A percentile compares a stretch with the other conserved stretches of the same genome.
phyloP scores from a whole-genome alignment of 2,329 filamentous ascomycete genomes.

The Cladophialophora bantiana region DNA sequence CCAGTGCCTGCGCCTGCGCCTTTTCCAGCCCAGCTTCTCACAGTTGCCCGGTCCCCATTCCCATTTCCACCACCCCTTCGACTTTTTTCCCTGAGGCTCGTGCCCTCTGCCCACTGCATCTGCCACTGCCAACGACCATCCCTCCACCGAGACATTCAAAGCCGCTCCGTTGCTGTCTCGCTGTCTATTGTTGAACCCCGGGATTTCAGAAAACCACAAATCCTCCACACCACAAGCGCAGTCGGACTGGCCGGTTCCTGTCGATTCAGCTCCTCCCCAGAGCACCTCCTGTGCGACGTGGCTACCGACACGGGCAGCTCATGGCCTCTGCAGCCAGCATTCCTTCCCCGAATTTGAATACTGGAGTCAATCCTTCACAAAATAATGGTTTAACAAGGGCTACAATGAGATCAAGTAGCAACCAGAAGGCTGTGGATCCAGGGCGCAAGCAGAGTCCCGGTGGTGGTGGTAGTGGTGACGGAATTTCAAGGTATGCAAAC shows the following conservation, averaged over 20 bases:
- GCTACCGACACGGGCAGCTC: slow-evolving; percentile 34
- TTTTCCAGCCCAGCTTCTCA: slow-evolving; percentile 18
- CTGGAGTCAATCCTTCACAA: slow-evolving; percentile 24
- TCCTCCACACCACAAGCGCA: slow-evolving; percentile 17
- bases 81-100: slow-evolving; percentile 32
- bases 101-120: slow-evolving; percentile 16
- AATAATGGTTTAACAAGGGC: slow-evolving; percentile 38
- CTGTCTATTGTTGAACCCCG: slow-evolving; percentile 14
- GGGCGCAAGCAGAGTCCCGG: slow-evolving; percentile 40
- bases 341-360: slow-evolving; percentile 26
- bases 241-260: slow-evolving; percentile 37
- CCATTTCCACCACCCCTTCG: slow-evolving; percentile 25
- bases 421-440: slow-evolving; percentile 36
- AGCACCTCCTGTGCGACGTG: slow-evolving; percentile 38
- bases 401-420: slow-evolving; percentile 39
- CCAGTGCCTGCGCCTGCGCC: slow-evolving; percentile 24
- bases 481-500: slow-evolving; percentile 31
- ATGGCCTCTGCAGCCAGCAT: slow-evolving; percentile 40
- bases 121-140: slow-evolving; percentile 15
- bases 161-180: slow-evolving; percentile 23
- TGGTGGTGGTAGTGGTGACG: slow-evolving; percentile 36
- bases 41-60: slow-evolving; percentile 18
- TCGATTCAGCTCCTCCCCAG: slow-evolving; percentile 32
- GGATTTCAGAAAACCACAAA: slow-evolving; percentile 15
- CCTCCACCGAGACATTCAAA: slow-evolving; percentile 29